Evolutionary conservation across 2,329 filamentous ascomycete genomes (phyloP).

Genomic region (Penicillium sp.): DNA sequence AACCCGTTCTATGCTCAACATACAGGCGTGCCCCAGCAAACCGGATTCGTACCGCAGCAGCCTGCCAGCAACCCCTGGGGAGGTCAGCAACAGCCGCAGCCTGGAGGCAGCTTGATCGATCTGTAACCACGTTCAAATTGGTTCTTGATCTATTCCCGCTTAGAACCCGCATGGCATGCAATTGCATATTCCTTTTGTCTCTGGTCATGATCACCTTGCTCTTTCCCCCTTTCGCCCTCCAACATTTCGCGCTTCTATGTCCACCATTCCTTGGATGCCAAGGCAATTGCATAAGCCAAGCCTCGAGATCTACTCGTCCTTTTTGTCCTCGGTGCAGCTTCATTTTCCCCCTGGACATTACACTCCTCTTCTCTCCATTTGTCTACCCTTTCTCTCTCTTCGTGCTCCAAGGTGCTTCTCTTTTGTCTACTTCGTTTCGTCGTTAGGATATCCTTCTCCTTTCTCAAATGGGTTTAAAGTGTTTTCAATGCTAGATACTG

Average conservation of each 20-base stretch:
- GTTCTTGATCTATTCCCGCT: neutral
- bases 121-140: conserved; percentile 36
- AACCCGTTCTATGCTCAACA: conserved; percentile 85
- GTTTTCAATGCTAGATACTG: conserved; percentile 2
- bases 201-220: neutral
- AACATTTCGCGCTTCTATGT: neutral
- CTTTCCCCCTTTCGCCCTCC: neutral
- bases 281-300: conserved; percentile 9
- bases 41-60: conserved; percentile 44
- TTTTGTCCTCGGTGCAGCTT: neutral
- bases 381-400: conserved; percentile 1
- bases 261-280: neutral
- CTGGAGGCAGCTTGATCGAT: conserved; percentile 58
- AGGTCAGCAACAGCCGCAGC: conserved; percentile 43
- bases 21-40: conserved; percentile 59
- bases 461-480: conserved; percentile 16
- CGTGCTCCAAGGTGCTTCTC: conserved; percentile 7
- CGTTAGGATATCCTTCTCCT: conserved; percentile 27
- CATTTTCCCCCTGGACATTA: neutral
- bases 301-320: neutral
- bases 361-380: neutral
- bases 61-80: conserved; percentile 54
- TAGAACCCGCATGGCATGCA: neutral
- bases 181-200: neutral
- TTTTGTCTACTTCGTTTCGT: conserved; percentile 15